A percentile compares a stretch with the other conserved stretches of the same genome.
Conservation (phyloP, 75 land plant genomes). For the Ceratopteris richardii region DNA sequence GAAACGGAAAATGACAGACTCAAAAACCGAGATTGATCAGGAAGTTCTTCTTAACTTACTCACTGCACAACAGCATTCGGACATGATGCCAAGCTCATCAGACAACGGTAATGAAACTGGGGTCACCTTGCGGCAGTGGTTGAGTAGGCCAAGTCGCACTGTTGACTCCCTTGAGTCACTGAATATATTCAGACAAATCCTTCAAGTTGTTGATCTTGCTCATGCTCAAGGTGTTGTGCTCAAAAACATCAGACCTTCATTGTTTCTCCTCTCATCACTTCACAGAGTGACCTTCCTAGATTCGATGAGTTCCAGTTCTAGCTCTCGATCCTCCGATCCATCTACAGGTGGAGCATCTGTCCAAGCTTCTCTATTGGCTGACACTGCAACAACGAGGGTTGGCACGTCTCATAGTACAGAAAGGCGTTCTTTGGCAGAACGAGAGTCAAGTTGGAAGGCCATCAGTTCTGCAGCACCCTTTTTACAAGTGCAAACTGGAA, state of each 20-base stretch:
- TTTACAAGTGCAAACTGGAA: no score
- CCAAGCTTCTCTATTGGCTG: neutral
- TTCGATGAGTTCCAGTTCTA: slow-evolving; percentile 6
- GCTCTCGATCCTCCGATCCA: neutral
- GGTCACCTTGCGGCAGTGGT: slow-evolving; percentile 42
- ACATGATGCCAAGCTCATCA: neutral
- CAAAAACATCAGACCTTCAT: slow-evolving; percentile 45
- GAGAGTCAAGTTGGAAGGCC: neutral
- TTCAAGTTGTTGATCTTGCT: slow-evolving; percentile 36
- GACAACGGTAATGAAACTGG: slow-evolving; percentile 6
- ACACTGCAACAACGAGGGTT: slow-evolving; percentile 1
- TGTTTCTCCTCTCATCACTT: slow-evolving; percentile 34
- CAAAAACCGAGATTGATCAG: neutral
- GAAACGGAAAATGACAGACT: neutral
- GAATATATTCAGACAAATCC: slow-evolving; percentile 46
- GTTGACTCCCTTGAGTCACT: slow-evolving; percentile 32
- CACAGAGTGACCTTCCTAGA: slow-evolving; percentile 42
- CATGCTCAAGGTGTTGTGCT: slow-evolving; percentile 42
- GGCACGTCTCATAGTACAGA: neutral
- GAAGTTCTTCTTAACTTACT: neutral
- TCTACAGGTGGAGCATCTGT: slow-evolving; percentile 5
- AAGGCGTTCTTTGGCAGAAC: neutral
- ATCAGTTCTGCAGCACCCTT: no score
- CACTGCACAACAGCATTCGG: neutral
- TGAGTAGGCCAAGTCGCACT: slow-evolving; percentile 15